Evolutionary conservation across 129 eudicot genomes (phyloP).

Genomic region (Artemisia tridentata): DNA sequence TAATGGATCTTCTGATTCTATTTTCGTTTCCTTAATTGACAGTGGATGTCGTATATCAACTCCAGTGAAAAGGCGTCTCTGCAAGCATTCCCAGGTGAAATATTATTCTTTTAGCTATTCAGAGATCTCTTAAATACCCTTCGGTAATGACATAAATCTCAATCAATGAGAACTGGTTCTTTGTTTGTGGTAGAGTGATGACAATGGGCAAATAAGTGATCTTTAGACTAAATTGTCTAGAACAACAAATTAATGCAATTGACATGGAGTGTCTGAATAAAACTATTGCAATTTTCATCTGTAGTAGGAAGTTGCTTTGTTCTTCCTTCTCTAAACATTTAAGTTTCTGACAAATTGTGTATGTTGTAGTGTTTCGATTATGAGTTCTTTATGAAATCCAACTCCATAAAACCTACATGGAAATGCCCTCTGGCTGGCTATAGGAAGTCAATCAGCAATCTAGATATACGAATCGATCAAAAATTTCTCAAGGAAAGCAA

Average conservation of each 20-base stretch:
- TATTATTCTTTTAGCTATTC: background rate
- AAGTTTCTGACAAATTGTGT: background rate
- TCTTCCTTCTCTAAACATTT: too few relatives aligned
- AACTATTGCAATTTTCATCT: too few relatives aligned
- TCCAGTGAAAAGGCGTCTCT: constrained; percentile 28
- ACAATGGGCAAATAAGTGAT: too few relatives aligned
- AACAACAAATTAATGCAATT: too few relatives aligned
- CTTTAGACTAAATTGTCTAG: too few relatives aligned
- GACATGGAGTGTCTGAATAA: too few relatives aligned
- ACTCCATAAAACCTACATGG: constrained; percentile 37
- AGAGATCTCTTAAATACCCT: background rate
- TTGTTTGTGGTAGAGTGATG: background rate
- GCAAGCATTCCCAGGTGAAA: constrained; percentile 32
- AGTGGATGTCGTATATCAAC: constrained; percentile 20
- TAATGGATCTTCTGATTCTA: constrained; percentile 7
- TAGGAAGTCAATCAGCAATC: constrained; percentile 28
- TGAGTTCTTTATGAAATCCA: constrained; percentile 28
- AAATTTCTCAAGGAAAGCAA: constrained; percentile 32
- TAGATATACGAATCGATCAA: constrained; percentile 37
- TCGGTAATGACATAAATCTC: background rate
- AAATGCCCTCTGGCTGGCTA: constrained; percentile 30
- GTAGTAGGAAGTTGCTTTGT: too few relatives aligned
- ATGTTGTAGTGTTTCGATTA: constrained; percentile 37
- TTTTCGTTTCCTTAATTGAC: constrained; percentile 3
- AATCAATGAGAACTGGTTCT: background rate